phyloP scores from a whole-genome alignment of 2,329 filamentous ascomycete species.

The Curvularia verruculosa region DNA sequence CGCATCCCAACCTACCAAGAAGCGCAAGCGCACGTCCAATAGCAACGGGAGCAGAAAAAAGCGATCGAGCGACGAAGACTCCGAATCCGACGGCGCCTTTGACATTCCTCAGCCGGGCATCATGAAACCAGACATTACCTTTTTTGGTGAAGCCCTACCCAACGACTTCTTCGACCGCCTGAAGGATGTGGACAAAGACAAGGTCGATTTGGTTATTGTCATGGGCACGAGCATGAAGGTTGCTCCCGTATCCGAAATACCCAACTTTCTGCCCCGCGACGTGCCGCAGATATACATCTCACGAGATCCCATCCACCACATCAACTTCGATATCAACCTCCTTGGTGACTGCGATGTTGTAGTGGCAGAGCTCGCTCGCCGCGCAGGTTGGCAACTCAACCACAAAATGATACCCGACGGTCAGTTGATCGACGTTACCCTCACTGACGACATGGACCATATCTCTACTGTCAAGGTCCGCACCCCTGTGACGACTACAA shows the following conservation, averaged over 20 bases:
- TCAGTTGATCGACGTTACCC: conserved; percentile 64
- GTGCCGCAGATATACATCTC: conserved; percentile 92
- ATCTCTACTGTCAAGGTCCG: conserved; percentile 38
- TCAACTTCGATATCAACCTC: conserved; percentile 95
- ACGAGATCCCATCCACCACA: conserved; percentile 80
- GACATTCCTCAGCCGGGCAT: conserved; percentile 73
- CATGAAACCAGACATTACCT: conserved; percentile 97
- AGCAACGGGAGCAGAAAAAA: conserved; percentile 48
- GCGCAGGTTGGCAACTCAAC: conserved; percentile 77
- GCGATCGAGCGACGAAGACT: conserved; percentile 60
- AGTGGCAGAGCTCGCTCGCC: conserved; percentile 81
- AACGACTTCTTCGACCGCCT: conserved; percentile 81
- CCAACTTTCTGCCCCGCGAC: conserved; percentile 75
- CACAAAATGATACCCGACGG: conserved; percentile 82
- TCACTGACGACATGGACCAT: conserved; percentile 39
- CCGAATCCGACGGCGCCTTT: conserved; percentile 65
- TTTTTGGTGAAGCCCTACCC: conserved; percentile 91
- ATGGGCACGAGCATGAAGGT: conserved; percentile 97
- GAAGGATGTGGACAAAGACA: conserved; percentile 77
- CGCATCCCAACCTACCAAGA: conserved; percentile 55
- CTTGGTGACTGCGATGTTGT: conserved; percentile 95
- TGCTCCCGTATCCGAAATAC: conserved; percentile 90
- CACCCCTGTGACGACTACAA: conserved; percentile 23
- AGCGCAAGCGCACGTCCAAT: conserved; percentile 60
- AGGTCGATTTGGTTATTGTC: conserved; percentile 88